phyloP scores from a whole-genome alignment of 805 yeast species.

The Ogataea pignaliae region DNA sequence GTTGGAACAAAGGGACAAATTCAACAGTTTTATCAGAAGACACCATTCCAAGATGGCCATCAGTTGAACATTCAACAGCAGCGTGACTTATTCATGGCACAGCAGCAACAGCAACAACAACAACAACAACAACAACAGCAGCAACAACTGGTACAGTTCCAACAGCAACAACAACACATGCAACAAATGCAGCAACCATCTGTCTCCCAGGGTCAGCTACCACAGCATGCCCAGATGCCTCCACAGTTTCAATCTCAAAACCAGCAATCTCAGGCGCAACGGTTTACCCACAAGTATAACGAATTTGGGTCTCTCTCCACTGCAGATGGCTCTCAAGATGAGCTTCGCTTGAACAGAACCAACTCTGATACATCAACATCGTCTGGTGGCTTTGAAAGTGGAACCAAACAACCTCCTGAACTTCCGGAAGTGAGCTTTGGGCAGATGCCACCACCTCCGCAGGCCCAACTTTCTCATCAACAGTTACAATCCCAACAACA shows the following conservation, averaged over 20 bases:
- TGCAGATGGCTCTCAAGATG: constrained; percentile 27
- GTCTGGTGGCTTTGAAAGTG: constrained; percentile 15
- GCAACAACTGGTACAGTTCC: constrained; percentile 31
- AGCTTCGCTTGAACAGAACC: constrained; percentile 18
- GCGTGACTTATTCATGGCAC: constrained; percentile 7
- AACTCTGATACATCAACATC: constrained; percentile 27
- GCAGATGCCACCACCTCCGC: constrained; percentile 9
- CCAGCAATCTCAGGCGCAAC: constrained; percentile 12
- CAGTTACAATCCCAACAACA: neutral
- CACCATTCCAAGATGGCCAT: constrained; percentile 3
- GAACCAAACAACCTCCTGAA: constrained; percentile 12
- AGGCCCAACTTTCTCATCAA: constrained; percentile 8
- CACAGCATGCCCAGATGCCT: neutral
- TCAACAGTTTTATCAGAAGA: constrained; percentile 7
- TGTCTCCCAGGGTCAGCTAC: neutral
- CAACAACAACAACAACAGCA: constrained; percentile 67
- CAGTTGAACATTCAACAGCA: constrained; percentile 6
- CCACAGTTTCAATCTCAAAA: neutral
- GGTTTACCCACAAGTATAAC: constrained; percentile 18
- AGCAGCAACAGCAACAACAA: constrained; percentile 36
- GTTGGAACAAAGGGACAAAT: constrained; percentile 1
- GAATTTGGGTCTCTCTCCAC: constrained; percentile 24
- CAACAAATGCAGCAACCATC: constrained; percentile 3
- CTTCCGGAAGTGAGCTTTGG: constrained; percentile 10
- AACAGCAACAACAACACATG: constrained; percentile 4